A percentile compares a stretch with the other conserved stretches of the same genome.
Evolutionary conservation across 2,329 filamentous ascomycete species (phyloP).

Genomic region (Septoria linicola): DNA sequence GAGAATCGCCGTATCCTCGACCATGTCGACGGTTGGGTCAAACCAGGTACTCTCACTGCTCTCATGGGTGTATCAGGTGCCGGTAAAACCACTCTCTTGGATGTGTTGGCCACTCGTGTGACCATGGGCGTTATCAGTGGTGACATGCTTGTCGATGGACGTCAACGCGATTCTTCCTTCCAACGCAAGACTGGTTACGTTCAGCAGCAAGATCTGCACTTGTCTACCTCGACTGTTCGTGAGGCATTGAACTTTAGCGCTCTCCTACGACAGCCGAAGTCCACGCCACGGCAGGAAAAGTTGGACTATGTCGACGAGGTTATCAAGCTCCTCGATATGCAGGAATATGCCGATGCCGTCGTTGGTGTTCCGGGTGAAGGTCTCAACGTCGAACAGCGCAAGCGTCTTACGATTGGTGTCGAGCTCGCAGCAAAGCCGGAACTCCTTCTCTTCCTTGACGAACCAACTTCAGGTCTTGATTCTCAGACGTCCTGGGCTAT

Average conservation of each 20-base stretch:
- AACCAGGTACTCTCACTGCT: constrained; percentile 84
- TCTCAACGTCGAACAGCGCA: constrained; percentile 66
- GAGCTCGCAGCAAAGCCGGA: constrained; percentile 90
- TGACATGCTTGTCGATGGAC: constrained; percentile 80
- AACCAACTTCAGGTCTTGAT: constrained; percentile 92
- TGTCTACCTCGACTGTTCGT: constrained; percentile 79
- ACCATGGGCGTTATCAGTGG: constrained; percentile 87
- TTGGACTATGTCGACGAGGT: constrained; percentile 85
- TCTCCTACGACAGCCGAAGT: constrained; percentile 75
- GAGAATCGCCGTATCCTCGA: constrained; percentile 75
- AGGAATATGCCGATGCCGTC: constrained; percentile 83
- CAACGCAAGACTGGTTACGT: constrained; percentile 91
- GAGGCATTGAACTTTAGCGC: constrained; percentile 87
- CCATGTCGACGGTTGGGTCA: constrained; percentile 88
- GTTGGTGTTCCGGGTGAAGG: constrained; percentile 89
- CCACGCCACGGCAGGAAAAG: constrained; percentile 73
- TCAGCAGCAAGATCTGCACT: constrained; percentile 87
- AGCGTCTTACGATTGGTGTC: constrained; percentile 90
- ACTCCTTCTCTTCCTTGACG: constrained; percentile 86
- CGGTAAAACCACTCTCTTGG: constrained; percentile 89
- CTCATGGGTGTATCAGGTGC: constrained; percentile 90
- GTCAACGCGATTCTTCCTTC: constrained; percentile 74
- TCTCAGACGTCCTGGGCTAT: constrained; percentile 94
- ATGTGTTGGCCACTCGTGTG: constrained; percentile 79
- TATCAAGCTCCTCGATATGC: constrained; percentile 87